phyloP scores from a whole-genome alignment of 176 grass and related monocot genomes.

The Bonia amplexicaulis region DNA sequence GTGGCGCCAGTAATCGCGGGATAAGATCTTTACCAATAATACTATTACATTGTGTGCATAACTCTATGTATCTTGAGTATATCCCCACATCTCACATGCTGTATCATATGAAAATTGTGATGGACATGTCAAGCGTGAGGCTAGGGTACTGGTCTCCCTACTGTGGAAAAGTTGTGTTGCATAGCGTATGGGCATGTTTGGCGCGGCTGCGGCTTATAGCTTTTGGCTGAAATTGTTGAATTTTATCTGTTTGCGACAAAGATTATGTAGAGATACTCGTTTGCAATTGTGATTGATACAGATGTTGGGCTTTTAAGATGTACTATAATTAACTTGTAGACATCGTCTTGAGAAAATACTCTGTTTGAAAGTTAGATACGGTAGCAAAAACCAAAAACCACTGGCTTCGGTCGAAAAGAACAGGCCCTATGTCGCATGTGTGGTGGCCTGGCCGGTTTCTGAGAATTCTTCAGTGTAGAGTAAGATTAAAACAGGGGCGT shows the following conservation, averaged over 20 bases:
- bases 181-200: neutral
- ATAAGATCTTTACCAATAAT: conserved; percentile 31
- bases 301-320: too few relatives aligned
- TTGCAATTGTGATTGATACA: too few relatives aligned
- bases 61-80: conserved; percentile 1
- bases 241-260: too few relatives aligned
- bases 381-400: too few relatives aligned
- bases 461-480: neutral
- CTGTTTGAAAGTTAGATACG: too few relatives aligned
- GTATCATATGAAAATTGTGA: conserved; percentile 30
- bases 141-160: neutral
- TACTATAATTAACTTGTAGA: too few relatives aligned
- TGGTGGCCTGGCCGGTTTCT: neutral
- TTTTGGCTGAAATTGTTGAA: too few relatives aligned
- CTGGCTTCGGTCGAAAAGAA: too few relatives aligned
- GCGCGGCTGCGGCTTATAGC: too few relatives aligned
- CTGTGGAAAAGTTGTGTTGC: neutral
- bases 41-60: conserved; percentile 44
- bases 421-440: too few relatives aligned
- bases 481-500: neutral
- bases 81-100: conserved; percentile 20
- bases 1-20: conserved; percentile 37
- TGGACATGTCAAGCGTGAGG: conserved; percentile 29
- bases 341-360: too few relatives aligned
- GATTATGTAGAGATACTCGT: too few relatives aligned